Evolutionary conservation across 352 stramenopile genomes (phyloP).

Genomic region (Phytophthora boehmeriae): DNA sequence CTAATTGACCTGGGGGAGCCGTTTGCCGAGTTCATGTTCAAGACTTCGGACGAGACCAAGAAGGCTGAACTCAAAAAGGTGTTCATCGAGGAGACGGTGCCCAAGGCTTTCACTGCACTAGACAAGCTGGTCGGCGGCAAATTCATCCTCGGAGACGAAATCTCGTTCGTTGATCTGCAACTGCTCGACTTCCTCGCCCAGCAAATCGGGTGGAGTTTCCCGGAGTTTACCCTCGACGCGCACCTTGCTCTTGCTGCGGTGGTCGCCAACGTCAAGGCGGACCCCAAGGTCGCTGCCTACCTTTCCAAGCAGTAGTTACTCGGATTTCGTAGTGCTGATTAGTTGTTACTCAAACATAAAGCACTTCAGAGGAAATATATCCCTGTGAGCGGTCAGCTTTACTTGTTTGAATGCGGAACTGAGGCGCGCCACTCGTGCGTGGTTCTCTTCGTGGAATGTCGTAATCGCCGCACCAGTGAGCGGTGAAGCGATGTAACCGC

Average conservation of each 20-base stretch:
- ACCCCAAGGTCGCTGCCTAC: conserved; percentile 5
- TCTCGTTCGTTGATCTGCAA: conserved; percentile 47
- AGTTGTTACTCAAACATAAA: too few relatives aligned
- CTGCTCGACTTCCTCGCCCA: conserved; percentile 52
- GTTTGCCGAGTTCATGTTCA: conserved; percentile 31
- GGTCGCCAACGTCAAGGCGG: conserved; percentile 36
- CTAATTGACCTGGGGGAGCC: conserved; percentile 17
- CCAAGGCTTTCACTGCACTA: conserved; percentile 39
- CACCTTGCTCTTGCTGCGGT: conserved; percentile 56
- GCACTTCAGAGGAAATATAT: too few relatives aligned
- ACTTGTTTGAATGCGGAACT: too few relatives aligned
- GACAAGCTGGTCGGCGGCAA: conserved; percentile 52
- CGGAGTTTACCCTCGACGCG: conserved; percentile 32
- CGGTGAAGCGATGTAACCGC: too few relatives aligned
- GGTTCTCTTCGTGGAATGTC: too few relatives aligned
- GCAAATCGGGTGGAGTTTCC: conserved; percentile 32
- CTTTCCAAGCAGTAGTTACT: conserved; percentile 32
- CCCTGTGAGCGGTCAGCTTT: too few relatives aligned
- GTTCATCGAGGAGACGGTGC: conserved; percentile 44
- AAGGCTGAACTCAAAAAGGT: conserved; percentile 51
- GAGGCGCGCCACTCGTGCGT: too few relatives aligned
- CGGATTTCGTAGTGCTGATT: too few relatives aligned
- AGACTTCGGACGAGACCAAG: conserved; percentile 38
- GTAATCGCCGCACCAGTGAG: too few relatives aligned
- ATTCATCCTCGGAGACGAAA: conserved; percentile 56